Evolutionary conservation across 164 flowering plant species (phyloP).

Genomic region (Vitis rupestris): DNA sequence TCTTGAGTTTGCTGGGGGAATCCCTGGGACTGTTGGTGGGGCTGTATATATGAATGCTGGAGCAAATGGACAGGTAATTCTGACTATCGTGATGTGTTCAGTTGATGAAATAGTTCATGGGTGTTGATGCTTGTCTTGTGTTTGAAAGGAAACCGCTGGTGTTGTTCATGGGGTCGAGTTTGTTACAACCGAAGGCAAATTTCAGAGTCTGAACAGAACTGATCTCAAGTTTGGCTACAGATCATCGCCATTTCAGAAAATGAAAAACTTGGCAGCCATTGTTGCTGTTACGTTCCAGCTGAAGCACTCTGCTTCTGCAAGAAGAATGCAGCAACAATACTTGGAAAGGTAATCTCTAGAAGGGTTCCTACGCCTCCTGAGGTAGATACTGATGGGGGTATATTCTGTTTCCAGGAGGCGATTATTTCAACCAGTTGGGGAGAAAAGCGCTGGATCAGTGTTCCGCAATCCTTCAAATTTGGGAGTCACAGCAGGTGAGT

Average conservation of each 20-base stretch:
- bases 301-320: conserved; percentile 27
- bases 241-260: conserved; percentile 36
- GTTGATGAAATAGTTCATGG: not conserved
- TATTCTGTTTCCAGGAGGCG: conserved; percentile 27
- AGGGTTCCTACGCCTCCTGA: not conserved
- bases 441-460: conserved; percentile 47
- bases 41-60: conserved; percentile 62
- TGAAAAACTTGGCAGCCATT: conserved; percentile 50
- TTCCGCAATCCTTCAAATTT: conserved; percentile 37
- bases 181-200: conserved; percentile 31
- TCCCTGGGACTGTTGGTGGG: conserved; percentile 56
- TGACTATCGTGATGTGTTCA: not conserved
- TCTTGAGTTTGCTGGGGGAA: conserved; percentile 57
- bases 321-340: conserved; percentile 25
- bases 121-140: not conserved
- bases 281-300: conserved; percentile 44
- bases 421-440: conserved; percentile 33
- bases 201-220: conserved; percentile 17
- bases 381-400: not conserved
- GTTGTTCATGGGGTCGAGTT: conserved; percentile 40
- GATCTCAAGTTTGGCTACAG: conserved; percentile 49
- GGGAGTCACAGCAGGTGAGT: conserved; percentile 40
- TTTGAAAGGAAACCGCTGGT: conserved; percentile 36
- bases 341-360: conserved; percentile 30
- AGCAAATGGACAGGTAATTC: conserved; percentile 43